Evolutionary conservation across 352 stramenopile genomes (phyloP).

Genomic region (Globisporangium middletonii): DNA sequence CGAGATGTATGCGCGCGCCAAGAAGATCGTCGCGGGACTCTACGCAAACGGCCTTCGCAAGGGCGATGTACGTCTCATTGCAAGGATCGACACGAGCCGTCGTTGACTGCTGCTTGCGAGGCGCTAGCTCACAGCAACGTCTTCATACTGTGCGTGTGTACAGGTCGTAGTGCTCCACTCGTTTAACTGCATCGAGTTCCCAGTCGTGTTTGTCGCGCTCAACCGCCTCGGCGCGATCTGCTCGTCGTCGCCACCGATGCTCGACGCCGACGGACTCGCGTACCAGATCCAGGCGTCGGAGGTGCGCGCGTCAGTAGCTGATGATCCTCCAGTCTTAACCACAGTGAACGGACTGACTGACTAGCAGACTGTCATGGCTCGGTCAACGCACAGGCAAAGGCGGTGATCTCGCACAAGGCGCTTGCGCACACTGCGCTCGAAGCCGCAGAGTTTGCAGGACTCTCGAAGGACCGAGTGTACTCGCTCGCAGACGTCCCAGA

Average conservation of each 20-base stretch:
- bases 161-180: slow-evolving; percentile 45
- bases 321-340: too few relatives aligned
- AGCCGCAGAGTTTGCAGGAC: slow-evolving; percentile 12
- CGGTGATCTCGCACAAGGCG: slow-evolving; percentile 28
- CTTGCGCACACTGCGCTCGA: slow-evolving; percentile 22
- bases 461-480: slow-evolving; percentile 19
- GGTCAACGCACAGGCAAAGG: slow-evolving; percentile 8
- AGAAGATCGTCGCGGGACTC: slow-evolving; percentile 36
- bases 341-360: too few relatives aligned
- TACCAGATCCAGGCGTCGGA: slow-evolving; percentile 30
- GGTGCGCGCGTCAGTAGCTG: slow-evolving; percentile 3
- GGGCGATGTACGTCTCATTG: slow-evolving; percentile 34
- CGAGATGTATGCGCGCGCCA: slow-evolving; percentile 29
- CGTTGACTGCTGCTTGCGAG: too few relatives aligned
- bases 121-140: slow-evolving; percentile 1
- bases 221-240: slow-evolving; percentile 32
- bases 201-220: slow-evolving; percentile 34
- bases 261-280: slow-evolving; percentile 28
- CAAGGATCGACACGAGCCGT: too few relatives aligned
- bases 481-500: slow-evolving; percentile 18
- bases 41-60: slow-evolving; percentile 39
- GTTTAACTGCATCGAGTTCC: slow-evolving; percentile 54
- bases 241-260: slow-evolving; percentile 31
- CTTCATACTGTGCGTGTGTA: too few relatives aligned
- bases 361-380: too few relatives aligned